Base-by-base conservation (phyloP, 495 filamentous ascomycete genomes). In the Tetracladium setigerum region DNA sequence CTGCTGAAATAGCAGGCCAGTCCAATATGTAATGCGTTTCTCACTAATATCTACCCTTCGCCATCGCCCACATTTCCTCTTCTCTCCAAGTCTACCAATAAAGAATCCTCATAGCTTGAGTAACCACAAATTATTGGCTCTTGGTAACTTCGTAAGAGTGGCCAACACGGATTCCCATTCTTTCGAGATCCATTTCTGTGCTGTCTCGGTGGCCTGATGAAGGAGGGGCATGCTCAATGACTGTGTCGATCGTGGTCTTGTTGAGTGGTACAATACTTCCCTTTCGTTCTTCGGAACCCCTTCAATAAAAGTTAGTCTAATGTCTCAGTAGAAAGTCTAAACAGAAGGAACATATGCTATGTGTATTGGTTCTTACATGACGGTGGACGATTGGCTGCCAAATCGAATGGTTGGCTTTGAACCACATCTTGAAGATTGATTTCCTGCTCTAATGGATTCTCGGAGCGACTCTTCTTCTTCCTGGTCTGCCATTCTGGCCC, bases 401-500 rank as follows among this genome's bases (percentile, higher is more conserved):
- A 27, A 27, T 27, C 22, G 22, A 27, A 27, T 7, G 22, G 3
- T 27, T 7, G 22, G 22, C 3, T 3, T 27, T 27, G 22, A 27
- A 3, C 22, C 22, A 27, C 3, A 3, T 3, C 22, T 3, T 27
- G 22, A 27, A 3, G 22, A 27, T n/a, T n/a, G n/a, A 27, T 3
- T 27, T 27, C 22, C 22, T 3, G 7, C 22, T 37, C 6, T 7
- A 45, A 45, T 31, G 49, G 14, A 19, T 48, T 38, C 34, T 52
- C 44, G 5, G 41, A 22, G 5, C 39, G 22, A n/a, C 12, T 34
- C 11, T 34, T 27, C 22, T 27, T 27, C 30, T 14, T 43, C 39
- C 2, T 37, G 33, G 6, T 18, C 46, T 9, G 35, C 18, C 46
- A 47, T 46, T 45, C 69, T 70, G 49, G 78, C 89, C 89, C 78